phyloP scores from a whole-genome alignment of 1,284 basidiomycete genomes.

The Kwoniella shivajii region DNA sequence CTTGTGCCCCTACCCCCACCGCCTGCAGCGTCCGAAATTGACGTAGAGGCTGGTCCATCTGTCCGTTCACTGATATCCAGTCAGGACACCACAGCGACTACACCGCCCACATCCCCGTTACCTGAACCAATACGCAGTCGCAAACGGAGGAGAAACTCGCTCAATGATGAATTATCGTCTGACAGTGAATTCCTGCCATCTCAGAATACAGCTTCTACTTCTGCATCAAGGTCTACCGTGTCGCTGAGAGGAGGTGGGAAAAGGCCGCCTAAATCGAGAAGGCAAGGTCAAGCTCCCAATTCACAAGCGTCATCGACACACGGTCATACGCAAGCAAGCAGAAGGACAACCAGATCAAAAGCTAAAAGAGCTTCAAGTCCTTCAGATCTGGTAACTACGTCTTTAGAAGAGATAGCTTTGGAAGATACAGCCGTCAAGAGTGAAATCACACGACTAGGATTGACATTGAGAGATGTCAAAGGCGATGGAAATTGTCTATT shows the following conservation, averaged over 20 bases:
- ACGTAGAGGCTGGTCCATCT: conserved; percentile 6
- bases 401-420: conserved; percentile 18
- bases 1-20: conserved; percentile 2
- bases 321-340: background rate
- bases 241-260: conserved; percentile 6
- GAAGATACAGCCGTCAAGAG: conserved; percentile 17
- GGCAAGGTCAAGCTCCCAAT: background rate
- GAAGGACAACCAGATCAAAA: conserved; percentile 20
- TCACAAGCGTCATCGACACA: background rate
- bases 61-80: background rate
- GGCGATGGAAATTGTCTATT: conserved; percentile 52
- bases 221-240: background rate
- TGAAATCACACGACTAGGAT: conserved; percentile 32
- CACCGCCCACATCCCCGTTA: conserved; percentile 15
- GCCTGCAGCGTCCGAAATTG: background rate
- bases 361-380: conserved; percentile 18
- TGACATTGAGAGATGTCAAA: conserved; percentile 43
- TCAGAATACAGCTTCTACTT: background rate
- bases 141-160: background rate
- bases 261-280: conserved; percentile 2
- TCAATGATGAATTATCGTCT: background rate
- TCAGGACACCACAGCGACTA: conserved; percentile 1
- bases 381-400: conserved; percentile 16
- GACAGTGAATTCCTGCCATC: conserved; percentile 2
- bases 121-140: background rate